Base-by-base conservation (phyloP, 768 basidiomycete species). In the Kwoniella shandongensis region DNA sequence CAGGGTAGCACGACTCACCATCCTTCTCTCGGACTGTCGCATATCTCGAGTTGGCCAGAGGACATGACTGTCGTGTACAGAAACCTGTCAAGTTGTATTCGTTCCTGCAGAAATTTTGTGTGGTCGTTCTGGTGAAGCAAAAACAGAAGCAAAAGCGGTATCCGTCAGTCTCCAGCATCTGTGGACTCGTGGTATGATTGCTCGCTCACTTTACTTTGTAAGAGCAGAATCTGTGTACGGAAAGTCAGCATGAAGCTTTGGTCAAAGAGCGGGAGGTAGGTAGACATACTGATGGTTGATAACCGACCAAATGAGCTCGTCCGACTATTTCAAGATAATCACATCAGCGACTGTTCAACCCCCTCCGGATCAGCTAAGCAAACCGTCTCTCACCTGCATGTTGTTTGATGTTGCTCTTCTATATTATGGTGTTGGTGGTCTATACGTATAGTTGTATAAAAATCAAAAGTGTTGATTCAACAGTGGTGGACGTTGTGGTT, bases 291-390 rank as follows among this genome's bases (percentile, higher is more conserved):
- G 70, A 48, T 84, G 83, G 78, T 90, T 91, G 74, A 93, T 91
- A 27, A 92, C 89, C 18, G 86, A 89, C 94, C 94, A 99, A 63
- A 99, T 97, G 63, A 97, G 88, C 79, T 98, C 94, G 88, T 99
- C 94, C 45, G 78, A 77, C 74, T 81, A 76, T 77, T 11, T 1
- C 65, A 44, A 57, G 4, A 23, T 60, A 35, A 65, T 6, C 6
- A 54, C 40, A 32, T 46, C 29, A 18, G 40, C 26, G 3, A 7
- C 10, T 17, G 38, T 13, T n/a, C 45, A 44, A 30, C 44, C 26
- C 8, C 40, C 18, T 18, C 3, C 32, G 30, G 4, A 45, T 46
- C 32, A 27, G 40, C 56, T 42, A 42, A 25, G 22, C 44, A 17
- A 15, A n/a, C 10, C 25, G n/a, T 6, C 38, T 41, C 72, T 57